Base-by-base conservation (phyloP, 2,329 filamentous ascomycete genomes). In the Chrysoporthe deuterocubensis region DNA sequence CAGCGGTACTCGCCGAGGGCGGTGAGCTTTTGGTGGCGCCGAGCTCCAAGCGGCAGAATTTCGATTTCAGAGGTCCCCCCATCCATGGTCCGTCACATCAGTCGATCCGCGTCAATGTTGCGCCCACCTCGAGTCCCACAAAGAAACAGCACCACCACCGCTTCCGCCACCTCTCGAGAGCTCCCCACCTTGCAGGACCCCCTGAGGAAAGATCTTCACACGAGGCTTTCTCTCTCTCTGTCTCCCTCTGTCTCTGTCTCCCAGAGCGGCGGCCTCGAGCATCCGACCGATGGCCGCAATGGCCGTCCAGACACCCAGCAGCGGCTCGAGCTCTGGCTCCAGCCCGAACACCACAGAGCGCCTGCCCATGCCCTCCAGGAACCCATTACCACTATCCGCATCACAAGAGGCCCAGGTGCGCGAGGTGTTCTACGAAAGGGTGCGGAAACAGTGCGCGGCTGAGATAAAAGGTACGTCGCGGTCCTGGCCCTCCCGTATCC, bases 381-480 rank as follows among this genome's bases (percentile, higher is more conserved):
- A 95, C 75, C 94, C 94, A 18, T 82, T 97, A 56, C 94, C 94
- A 40, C 85, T 97, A 67, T 94, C 92, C 37, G 88, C 93, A 13
- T 85, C 89, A 32, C 93, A 96, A 79, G 93, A 96, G 83, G 84
- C 88, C 4, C 92, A 96, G 80, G 92, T 96, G 67, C 87, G 91
- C 74, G 90, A 94, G 73, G 81, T 96, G 11, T 96, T 92, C 78
- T 89, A 95, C 81, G 90, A 92, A 73, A 87, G 92, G 67, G 94
- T 97, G 70, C 86, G 94, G 72, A 84, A 83, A 44, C 84, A 90
- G 74, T 97, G 94, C 80, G 88, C 89, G 5, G 85, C 88, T 0
- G 92, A 95, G 76, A 94, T 96, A 67, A 92, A 92, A 81, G 89
- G 92, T 93, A 74, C 62, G 78, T 74, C 14, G 46, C 14, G 46